A percentile compares a stretch with the other conserved stretches of the same genome.
These are phyloP conservation scores for Diplocarpon rosae DNA, from an alignment of 2,329 filamentous ascomycete species.

Conservation along the genomic window DNA sequence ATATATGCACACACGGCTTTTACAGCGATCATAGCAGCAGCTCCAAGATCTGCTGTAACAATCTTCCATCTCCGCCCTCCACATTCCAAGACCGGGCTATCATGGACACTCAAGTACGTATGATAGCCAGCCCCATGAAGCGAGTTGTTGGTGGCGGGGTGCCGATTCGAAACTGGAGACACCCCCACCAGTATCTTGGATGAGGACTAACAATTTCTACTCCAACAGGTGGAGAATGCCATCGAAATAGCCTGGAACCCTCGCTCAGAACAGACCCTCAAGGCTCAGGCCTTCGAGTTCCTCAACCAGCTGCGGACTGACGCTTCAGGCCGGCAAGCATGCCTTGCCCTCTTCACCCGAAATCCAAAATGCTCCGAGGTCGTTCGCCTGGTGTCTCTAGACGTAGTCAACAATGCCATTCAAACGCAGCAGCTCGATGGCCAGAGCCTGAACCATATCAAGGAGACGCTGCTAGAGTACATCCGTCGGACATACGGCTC, in stretches of 20 bases:
- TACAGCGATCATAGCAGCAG: conserved; percentile 7
- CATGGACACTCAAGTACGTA: conserved; percentile 28
- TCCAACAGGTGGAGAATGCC: conserved; percentile 77
- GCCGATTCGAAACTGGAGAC: neutral
- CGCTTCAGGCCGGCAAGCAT: conserved; percentile 81
- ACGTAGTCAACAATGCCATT: conserved; percentile 86
- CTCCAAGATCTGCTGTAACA: conserved; percentile 7
- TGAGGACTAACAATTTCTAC: conserved; percentile 8
- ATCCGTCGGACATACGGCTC: conserved; percentile 63
- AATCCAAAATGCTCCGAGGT: conserved; percentile 68
- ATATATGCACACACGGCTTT: conserved; percentile 13
- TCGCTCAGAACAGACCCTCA: conserved; percentile 60
- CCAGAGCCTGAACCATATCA: conserved; percentile 62
- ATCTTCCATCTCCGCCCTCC: conserved; percentile 3
- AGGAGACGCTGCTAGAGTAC: conserved; percentile 73
- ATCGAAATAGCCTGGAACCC: conserved; percentile 90
- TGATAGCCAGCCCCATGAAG: conserved; percentile 12
- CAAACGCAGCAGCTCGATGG: conserved; percentile 67
- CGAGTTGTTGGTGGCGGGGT: conserved; percentile 6
- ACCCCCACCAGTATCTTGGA: neutral
- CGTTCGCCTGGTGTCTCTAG: conserved; percentile 78
- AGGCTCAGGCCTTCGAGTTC: conserved; percentile 74
- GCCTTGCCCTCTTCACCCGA: conserved; percentile 74
- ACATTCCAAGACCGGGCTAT: conserved; percentile 11
- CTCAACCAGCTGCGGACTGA: conserved; percentile 69